These are phyloP conservation scores for Echites panduratus DNA, from an alignment of 257 asterid species.

Conservation along the genomic window DNA sequence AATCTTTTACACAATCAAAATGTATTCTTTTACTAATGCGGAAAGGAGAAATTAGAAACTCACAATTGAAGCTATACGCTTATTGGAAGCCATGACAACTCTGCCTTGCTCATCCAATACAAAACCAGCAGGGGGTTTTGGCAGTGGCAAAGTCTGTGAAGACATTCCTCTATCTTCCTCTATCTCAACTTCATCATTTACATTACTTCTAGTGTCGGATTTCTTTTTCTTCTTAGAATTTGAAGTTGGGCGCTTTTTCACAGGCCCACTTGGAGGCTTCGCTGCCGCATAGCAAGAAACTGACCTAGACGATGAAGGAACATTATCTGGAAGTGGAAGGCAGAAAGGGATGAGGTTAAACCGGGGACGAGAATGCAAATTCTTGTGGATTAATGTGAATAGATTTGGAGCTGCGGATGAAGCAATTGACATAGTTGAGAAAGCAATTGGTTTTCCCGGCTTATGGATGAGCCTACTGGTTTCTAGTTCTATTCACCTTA, in stretches of 20 bases:
- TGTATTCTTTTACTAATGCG: not conserved
- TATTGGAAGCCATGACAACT: constrained; percentile 78
- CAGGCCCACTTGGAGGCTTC: constrained; percentile 33
- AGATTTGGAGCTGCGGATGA: constrained; percentile 18
- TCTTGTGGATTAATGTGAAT: constrained; percentile 10
- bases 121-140: constrained; percentile 97
- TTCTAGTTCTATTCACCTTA: no score
- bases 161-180: constrained; percentile 15
- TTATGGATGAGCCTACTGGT: not conserved
- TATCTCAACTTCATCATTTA: constrained; percentile 16
- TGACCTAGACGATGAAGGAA: constrained; percentile 9
- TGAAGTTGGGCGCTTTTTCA: constrained; percentile 27
- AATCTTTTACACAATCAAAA: not conserved
- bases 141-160: constrained; percentile 48
- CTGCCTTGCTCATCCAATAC: constrained; percentile 78
- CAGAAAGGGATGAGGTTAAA: not conserved
- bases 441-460: not conserved
- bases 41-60: constrained; percentile 20
- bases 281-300: constrained; percentile 26
- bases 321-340: not conserved
- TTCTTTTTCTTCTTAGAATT: constrained; percentile 33
- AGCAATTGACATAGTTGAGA: constrained; percentile 5
- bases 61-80: constrained; percentile 73
- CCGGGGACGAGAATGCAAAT: constrained; percentile 2
- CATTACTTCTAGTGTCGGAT: constrained; percentile 3